Evolutionary conservation across 1,284 basidiomycete genomes (phyloP).

Genomic region (Tylopilus sp.): DNA sequence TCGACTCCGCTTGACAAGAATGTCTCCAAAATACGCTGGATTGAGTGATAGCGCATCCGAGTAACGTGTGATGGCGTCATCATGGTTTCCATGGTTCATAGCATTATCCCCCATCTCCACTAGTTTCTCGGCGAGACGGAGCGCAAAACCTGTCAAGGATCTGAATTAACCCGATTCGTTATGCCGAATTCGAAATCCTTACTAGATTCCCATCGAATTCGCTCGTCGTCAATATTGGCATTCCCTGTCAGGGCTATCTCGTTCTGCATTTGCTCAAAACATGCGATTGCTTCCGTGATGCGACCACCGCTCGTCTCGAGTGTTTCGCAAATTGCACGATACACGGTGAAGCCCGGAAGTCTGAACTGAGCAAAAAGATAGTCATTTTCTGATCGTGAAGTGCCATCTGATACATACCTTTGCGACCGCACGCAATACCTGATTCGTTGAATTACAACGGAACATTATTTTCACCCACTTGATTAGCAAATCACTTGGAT

Average conservation of each 20-base stretch:
- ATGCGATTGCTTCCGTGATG: conserved; percentile 3
- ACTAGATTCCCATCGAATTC: conserved; percentile 12
- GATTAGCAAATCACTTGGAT: not conserved
- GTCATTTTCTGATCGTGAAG: no score
- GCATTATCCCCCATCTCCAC: conserved; percentile 9
- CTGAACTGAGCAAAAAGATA: conserved; percentile 10
- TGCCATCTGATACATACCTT: conserved; percentile 3
- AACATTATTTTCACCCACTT: conserved; percentile 18
- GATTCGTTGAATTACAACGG: not conserved
- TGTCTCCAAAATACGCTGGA: not conserved
- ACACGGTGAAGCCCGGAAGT: conserved; percentile 3
- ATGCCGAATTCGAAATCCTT: not conserved
- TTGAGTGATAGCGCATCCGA: conserved; percentile 10
- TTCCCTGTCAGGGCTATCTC: not conserved
- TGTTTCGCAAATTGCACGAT: conserved; percentile 12
- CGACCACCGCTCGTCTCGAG: conserved; percentile 2
- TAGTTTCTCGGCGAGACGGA: conserved; percentile 9
- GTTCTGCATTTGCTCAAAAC: conserved; percentile 1
- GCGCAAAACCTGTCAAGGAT: not conserved
- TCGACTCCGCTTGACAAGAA: conserved; percentile 18
- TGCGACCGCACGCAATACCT: not conserved
- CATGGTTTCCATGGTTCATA: not conserved
- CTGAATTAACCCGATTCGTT: no score
- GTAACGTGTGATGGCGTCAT: not conserved
- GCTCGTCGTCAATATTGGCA: not conserved